Evolutionary conservation across 1,139 yeast genomes (phyloP).

Genomic region (Scheffersomyces insectosa): DNA sequence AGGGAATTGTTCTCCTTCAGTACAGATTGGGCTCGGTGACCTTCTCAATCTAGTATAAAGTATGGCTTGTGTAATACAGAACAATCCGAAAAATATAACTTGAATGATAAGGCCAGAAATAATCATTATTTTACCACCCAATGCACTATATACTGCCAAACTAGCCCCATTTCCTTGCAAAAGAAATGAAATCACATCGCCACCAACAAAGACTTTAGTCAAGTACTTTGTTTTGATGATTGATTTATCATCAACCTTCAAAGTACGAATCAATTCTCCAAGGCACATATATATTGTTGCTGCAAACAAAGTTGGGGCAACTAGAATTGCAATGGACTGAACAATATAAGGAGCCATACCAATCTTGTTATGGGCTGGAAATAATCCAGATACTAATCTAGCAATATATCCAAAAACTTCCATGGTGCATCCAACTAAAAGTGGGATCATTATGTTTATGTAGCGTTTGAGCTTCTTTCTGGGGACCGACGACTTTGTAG

Average conservation of each 20-base stretch:
- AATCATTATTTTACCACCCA: constrained; percentile 21
- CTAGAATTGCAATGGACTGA: constrained; percentile 30
- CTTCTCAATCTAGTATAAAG: background rate
- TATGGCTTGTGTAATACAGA: constrained; percentile 10
- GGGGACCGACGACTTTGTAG: no score
- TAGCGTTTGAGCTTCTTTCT: background rate
- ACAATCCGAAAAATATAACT: constrained; percentile 34
- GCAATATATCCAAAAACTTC: constrained; percentile 36
- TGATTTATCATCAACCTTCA: constrained; percentile 26
- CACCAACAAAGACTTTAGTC: constrained; percentile 41
- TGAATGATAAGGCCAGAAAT: constrained; percentile 35
- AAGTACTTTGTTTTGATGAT: constrained; percentile 29
- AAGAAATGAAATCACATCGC: constrained; percentile 42
- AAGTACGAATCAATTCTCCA: constrained; percentile 29
- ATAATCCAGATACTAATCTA: constrained; percentile 22
- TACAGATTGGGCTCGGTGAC: background rate
- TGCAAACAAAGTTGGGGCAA: constrained; percentile 47
- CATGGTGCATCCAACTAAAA: constrained; percentile 23
- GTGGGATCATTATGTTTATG: constrained; percentile 15
- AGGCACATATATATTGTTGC: constrained; percentile 48
- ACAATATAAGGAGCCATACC: constrained; percentile 29
- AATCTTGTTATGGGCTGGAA: constrained; percentile 5
- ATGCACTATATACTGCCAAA: constrained; percentile 21
- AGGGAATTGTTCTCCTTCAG: background rate
- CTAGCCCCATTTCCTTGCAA: constrained; percentile 49